Base-by-base conservation (phyloP, 345 rosid species). In the Abelmoschus esculentus region DNA sequence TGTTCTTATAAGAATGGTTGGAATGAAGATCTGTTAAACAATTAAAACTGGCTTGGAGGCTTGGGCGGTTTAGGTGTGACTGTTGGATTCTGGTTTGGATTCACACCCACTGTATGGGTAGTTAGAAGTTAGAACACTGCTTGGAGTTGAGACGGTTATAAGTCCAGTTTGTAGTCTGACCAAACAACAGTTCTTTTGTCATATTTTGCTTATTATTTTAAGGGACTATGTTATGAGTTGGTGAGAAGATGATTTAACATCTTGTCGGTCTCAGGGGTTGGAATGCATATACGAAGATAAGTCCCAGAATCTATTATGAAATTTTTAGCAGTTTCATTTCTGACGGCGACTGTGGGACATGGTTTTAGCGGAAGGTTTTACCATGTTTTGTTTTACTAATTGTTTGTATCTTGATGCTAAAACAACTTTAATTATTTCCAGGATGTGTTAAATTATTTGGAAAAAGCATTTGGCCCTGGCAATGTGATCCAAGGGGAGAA, bases 401-500 rank as follows among this genome's bases (percentile, higher is more conserved):
- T 71, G 28, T 42, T 19, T 60, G 63, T 49, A 54, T 73, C 50
- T 69, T 17, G 14, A 26, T 22, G 14, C 60, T 55, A 55, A 55
- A 55, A 22, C 60, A 22, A 19, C 60, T 55, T 22, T 10, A 55
- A 55, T 55, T 55, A 55, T 55, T 13, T 26, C 3, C 32, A 55
- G 60, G 60, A 55, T 10, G 32, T 55, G 5, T 22, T 55, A 22
- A 55, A 55, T 22, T 55, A 55, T 11, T 55, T 55, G 60, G 60
- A 55, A 55, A 55, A 22, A 55, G 60, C 32, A 10, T 55, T 55
- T 55, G 32, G 31, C 76, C 89, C 78, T 76, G 77, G 90, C 68
- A 75, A 66, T 75, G 86, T 70, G 76, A 85, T 74, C 82, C 96
- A 86, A 75, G 83, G 82, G 29, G 97, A 90, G 70, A 81, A 77